These are phyloP conservation scores for Trametes coccinea DNA, from an alignment of 768 basidiomycete species.

Conservation along the genomic window DNA sequence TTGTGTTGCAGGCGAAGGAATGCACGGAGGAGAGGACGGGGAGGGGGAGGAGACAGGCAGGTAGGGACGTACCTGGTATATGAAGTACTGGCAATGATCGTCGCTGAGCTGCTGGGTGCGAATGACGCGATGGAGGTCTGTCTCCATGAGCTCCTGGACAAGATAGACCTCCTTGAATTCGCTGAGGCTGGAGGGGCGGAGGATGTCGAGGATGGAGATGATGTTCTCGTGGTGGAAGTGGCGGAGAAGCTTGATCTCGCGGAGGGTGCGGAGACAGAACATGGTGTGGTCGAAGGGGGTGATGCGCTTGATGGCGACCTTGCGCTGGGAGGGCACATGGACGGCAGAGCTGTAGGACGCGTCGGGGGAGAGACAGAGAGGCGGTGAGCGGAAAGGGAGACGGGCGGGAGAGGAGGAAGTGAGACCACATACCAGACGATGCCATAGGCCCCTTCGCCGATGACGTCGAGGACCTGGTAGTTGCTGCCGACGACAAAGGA, in stretches of 20 bases:
- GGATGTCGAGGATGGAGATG: constrained; percentile 93
- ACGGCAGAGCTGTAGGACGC: constrained; percentile 61
- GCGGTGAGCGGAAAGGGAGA: neutral
- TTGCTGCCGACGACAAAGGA: constrained; percentile 54
- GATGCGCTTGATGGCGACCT: constrained; percentile 97
- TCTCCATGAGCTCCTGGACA: constrained; percentile 84
- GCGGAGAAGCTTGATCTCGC: constrained; percentile 92
- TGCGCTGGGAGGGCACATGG: constrained; percentile 81
- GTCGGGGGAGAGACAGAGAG: constrained; percentile 12
- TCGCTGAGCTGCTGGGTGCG: constrained; percentile 92
- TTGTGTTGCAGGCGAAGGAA: no score
- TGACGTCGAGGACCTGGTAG: constrained; percentile 84
- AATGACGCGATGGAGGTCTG: constrained; percentile 95
- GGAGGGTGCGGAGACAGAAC: constrained; percentile 89
- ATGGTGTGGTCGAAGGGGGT: constrained; percentile 94
- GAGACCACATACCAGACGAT: constrained; percentile 65
- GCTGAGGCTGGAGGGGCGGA: constrained; percentile 70
- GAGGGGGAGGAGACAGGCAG: constrained; percentile 18
- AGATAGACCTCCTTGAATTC: constrained; percentile 85
- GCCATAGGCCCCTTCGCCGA: constrained; percentile 92
- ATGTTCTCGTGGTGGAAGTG: constrained; percentile 88
- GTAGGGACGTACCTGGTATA: constrained; percentile 71
- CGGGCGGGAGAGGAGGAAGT: neutral
- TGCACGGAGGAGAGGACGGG: neutral
- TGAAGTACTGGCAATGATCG: constrained; percentile 96